Conservation (phyloP, 345 rosid species). For the Euphorbia tirucalli region DNA sequence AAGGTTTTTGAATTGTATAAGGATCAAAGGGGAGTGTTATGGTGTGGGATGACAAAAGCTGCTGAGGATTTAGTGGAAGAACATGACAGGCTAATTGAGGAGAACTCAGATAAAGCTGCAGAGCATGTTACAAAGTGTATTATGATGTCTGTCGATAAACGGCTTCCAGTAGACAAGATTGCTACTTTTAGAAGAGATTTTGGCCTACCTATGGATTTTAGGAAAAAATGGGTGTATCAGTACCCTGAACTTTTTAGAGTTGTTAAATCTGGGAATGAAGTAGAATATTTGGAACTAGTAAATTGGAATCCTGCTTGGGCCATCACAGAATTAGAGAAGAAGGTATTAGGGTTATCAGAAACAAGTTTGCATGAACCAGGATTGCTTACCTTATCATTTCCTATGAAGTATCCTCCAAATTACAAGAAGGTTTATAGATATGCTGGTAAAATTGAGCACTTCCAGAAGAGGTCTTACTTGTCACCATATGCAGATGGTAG, state of each 20-base stretch:
- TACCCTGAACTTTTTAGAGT: conserved; percentile 67
- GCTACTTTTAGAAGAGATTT: conserved; percentile 77
- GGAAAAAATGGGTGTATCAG: conserved; percentile 59
- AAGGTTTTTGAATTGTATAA: conserved; percentile 73
- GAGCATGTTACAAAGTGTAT: conserved; percentile 74
- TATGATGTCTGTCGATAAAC: conserved; percentile 69
- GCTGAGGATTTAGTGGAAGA: conserved; percentile 61
- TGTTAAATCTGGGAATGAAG: conserved; percentile 42
- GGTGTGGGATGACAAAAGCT: conserved; percentile 77
- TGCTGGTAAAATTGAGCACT: conserved; percentile 77
- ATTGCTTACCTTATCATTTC: conserved; percentile 67
- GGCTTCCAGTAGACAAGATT: conserved; percentile 63
- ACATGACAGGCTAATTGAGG: conserved; percentile 57
- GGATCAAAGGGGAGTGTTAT: conserved; percentile 63
- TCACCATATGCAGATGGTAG: conserved; percentile 82
- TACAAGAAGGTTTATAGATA: conserved; percentile 72
- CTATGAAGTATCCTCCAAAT: conserved; percentile 67
- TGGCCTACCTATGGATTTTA: conserved; percentile 76
- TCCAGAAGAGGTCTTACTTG: conserved; percentile 70
- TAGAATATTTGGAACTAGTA: conserved; percentile 65
- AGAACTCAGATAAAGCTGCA: conserved; percentile 60
- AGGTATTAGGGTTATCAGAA: conserved; percentile 38
- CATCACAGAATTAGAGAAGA: conserved; percentile 78
- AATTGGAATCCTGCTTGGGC: conserved; percentile 86
- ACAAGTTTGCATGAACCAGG: conserved; percentile 50